Percentiles rank a stretch among this genome's conserved stretches.
Evolutionary conservation across 192 early-diverging fungal genomes (phyloP).

Genomic region (Dimargaris cristalligena): DNA sequence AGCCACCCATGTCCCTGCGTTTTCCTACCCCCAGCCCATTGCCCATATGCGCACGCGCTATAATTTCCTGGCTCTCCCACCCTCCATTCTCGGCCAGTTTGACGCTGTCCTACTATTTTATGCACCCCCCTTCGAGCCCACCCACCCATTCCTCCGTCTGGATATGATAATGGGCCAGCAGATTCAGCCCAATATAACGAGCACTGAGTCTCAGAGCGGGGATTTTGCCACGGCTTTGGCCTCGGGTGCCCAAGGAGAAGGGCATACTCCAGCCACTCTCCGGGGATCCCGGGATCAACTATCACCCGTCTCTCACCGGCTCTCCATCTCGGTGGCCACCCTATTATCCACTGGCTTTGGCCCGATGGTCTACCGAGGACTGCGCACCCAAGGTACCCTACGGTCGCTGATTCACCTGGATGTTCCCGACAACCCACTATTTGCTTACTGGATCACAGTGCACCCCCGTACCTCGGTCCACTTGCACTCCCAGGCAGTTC

Average conservation of each 20-base stretch:
- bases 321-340: too few relatives aligned
- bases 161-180: slow-evolving; percentile 4
- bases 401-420: slow-evolving; percentile 23
- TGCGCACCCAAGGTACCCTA: slow-evolving; percentile 3
- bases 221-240: too few relatives aligned
- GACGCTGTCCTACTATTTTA: slow-evolving; percentile 1
- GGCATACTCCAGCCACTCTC: too few relatives aligned
- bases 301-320: too few relatives aligned
- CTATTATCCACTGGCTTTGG: too few relatives aligned
- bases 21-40: background rate
- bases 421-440: slow-evolving; percentile 25
- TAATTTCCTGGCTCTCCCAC: background rate
- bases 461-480: background rate
- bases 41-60: background rate
- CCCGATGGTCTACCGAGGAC: too few relatives aligned
- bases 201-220: too few relatives aligned
- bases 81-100: background rate
- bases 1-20: slow-evolving; percentile 6
- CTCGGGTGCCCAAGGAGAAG: too few relatives aligned
- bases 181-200: too few relatives aligned
- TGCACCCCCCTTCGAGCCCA: background rate
- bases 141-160: background rate
- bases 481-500: background rate
- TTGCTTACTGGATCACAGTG: slow-evolving; percentile 21
- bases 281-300: too few relatives aligned